A percentile compares a stretch with the other conserved stretches of the same genome.
Conservation (phyloP, 805 yeast species). For the Metschnikowia bowlesiae region DNA sequence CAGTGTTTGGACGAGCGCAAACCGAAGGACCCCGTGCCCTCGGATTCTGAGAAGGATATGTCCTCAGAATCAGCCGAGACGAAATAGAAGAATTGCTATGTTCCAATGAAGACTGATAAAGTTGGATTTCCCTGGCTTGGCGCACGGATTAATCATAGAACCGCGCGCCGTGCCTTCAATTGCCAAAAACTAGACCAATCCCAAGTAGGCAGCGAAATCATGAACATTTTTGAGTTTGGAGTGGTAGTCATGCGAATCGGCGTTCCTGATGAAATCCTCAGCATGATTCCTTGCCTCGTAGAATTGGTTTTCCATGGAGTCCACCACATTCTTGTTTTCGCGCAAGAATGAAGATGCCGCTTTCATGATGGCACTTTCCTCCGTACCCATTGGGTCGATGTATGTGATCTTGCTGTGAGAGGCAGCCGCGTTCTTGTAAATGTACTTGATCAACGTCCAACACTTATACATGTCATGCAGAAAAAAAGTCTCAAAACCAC, state of each 20-base stretch:
- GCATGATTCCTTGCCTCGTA: not conserved
- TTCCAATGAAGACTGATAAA: too few species aligned
- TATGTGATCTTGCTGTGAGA: not conserved
- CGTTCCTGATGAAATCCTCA: not conserved
- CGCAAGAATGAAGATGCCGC: not conserved
- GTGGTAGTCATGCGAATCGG: not conserved
- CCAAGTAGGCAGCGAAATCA: not conserved
- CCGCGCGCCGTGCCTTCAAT: too few species aligned
- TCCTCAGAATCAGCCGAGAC: not conserved
- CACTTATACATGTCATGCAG: conserved; percentile 3
- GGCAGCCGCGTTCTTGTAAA: not conserved
- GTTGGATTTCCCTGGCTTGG: too few species aligned
- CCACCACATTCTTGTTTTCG: not conserved
- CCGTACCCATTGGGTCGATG: not conserved
- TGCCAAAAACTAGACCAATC: not conserved
- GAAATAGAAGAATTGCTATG: not conserved
- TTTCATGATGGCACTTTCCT: not conserved
- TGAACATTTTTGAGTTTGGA: not conserved
- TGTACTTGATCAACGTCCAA: not conserved
- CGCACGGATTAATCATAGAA: too few species aligned
- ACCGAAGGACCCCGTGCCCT: not conserved
- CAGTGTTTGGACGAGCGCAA: conserved; percentile 28
- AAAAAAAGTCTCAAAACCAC: conserved; percentile 12
- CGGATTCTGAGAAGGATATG: not conserved
- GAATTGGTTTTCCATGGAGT: not conserved